phyloP scores from a whole-genome alignment of 495 filamentous ascomycete genomes.

The Xylaria grammica region DNA sequence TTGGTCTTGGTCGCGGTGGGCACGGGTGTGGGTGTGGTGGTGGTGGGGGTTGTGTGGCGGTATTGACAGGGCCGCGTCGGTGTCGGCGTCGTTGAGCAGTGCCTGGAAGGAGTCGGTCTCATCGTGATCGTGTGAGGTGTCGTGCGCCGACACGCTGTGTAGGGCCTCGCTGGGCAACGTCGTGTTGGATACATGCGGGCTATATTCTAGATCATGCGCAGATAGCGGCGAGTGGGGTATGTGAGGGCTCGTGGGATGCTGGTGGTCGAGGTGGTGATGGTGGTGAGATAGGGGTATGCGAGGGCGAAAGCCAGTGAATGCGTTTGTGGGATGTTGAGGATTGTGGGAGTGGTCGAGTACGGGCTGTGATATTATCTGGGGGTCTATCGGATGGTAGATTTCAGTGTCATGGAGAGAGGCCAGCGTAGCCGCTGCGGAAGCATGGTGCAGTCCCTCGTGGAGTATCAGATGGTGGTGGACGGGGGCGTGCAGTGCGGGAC shows the following conservation, averaged over 20 bases:
- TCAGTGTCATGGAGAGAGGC: slow-evolving; percentile 33
- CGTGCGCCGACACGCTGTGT: slow-evolving; percentile 23
- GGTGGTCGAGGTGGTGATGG: slow-evolving; percentile 27
- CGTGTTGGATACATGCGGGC: slow-evolving; percentile 23
- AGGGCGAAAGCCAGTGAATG: slow-evolving; percentile 29
- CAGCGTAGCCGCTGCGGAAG: slow-evolving; percentile 31
- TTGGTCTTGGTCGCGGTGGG: slow-evolving; percentile 32
- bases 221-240: slow-evolving; percentile 27
- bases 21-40: slow-evolving; percentile 24
- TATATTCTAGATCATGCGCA: slow-evolving; percentile 26
- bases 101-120: slow-evolving; percentile 49
- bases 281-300: slow-evolving; percentile 26
- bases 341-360: slow-evolving; percentile 29
- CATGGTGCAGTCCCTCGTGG: slow-evolving; percentile 37
- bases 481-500: slow-evolving; percentile 37
- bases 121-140: slow-evolving; percentile 30
- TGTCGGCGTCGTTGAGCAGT: slow-evolving; percentile 42
- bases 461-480: slow-evolving; percentile 32
- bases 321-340: slow-evolving; percentile 23
- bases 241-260: slow-evolving; percentile 19
- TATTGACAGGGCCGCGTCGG: not conserved
- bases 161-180: slow-evolving; percentile 3
- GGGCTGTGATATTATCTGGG: slow-evolving; percentile 54
- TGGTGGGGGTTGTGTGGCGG: slow-evolving; percentile 21
- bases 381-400: slow-evolving; percentile 55